phyloP scores from a whole-genome alignment of 208 protist genomes.

The Acanthamoeba royreba region DNA sequence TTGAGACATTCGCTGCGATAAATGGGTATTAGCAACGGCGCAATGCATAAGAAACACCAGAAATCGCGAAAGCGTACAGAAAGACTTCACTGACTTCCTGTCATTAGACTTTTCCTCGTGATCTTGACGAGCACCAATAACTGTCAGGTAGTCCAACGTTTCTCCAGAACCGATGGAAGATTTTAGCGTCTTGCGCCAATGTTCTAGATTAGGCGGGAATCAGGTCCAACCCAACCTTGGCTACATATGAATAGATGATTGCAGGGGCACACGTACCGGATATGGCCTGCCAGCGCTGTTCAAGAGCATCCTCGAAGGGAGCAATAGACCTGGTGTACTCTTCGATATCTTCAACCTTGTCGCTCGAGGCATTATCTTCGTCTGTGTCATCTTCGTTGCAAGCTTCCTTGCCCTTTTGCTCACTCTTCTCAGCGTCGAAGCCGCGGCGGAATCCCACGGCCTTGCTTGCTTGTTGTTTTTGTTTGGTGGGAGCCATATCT shows the following conservation, averaged over 20 bases:
- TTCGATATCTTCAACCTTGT: not conserved
- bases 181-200: not conserved
- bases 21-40: not conserved
- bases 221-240: not conserved
- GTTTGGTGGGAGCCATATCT: not conserved
- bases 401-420: not conserved
- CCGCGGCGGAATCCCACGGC: not conserved
- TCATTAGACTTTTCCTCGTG: not conserved
- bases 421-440: not conserved
- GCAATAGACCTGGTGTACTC: not conserved
- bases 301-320: not conserved
- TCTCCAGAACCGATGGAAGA: not conserved
- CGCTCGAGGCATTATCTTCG: not conserved
- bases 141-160: not conserved
- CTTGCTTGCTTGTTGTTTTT: not conserved
- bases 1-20: not conserved
- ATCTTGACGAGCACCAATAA: not conserved
- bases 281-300: not conserved
- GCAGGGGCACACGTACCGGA: not conserved
- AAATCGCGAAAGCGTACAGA: not conserved
- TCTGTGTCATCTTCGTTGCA: not conserved
- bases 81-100: not conserved
- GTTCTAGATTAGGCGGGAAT: not conserved
- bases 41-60: not conserved
- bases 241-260: not conserved